These are phyloP conservation scores for Boletus rex-veris DNA, from an alignment of 768 basidiomycete genomes.

Conservation along the genomic window DNA sequence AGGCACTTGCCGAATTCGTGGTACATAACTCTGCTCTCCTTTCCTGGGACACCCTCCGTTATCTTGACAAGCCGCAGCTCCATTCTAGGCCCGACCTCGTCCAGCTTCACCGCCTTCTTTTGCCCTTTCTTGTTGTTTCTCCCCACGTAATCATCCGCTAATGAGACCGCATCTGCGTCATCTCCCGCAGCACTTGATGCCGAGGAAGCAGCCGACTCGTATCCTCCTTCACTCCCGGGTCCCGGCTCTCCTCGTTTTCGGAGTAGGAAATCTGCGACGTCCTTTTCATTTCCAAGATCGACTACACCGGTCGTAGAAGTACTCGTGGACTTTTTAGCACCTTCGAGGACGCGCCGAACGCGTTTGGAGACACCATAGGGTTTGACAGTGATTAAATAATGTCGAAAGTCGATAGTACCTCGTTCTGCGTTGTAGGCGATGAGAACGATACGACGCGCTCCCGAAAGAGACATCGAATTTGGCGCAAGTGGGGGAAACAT, in stretches of 20 bases:
- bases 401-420: conserved; percentile 87
- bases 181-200: conserved; percentile 82
- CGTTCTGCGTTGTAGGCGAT: conserved; percentile 85
- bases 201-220: conserved; percentile 79
- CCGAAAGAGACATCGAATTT: conserved; percentile 72
- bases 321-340: conserved; percentile 34
- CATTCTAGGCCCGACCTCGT: conserved; percentile 95
- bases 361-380: conserved; percentile 92
- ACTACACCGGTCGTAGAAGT: conserved; percentile 43
- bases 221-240: conserved; percentile 57
- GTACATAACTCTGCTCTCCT: conserved; percentile 89
- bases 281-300: conserved; percentile 86
- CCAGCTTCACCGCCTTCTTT: conserved; percentile 84
- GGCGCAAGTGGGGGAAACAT: conserved; percentile 93
- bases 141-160: conserved; percentile 93
- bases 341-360: conserved; percentile 82
- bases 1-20: conserved; percentile 81
- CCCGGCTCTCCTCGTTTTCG: conserved; percentile 60
- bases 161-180: conserved; percentile 72
- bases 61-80: conserved; percentile 93
- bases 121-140: conserved; percentile 91
- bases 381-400: conserved; percentile 93
- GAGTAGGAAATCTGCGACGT: conserved; percentile 93
- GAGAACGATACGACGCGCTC: conserved; percentile 91
- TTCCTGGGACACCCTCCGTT: conserved; percentile 89